Evolutionary conservation across 2,329 filamentous ascomycete species (phyloP).

Genomic region (Ceratocystis eucalypticola): DNA sequence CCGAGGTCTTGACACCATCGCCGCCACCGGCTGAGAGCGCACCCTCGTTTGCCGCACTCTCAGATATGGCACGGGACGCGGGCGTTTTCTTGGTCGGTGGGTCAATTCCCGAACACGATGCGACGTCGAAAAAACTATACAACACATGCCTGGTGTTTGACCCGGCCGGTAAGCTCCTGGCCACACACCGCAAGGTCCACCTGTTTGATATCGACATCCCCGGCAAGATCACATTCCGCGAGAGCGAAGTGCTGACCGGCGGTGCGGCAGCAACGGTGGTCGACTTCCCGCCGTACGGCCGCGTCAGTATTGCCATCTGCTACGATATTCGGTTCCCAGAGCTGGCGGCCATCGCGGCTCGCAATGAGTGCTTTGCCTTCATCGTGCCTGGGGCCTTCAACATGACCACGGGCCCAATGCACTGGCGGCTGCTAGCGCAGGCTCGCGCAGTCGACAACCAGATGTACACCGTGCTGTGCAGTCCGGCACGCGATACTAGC

Average conservation of each 20-base stretch:
- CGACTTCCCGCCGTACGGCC: constrained; percentile 77
- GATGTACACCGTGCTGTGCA: constrained; percentile 84
- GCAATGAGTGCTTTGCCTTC: constrained; percentile 74
- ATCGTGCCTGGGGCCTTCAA: constrained; percentile 98
- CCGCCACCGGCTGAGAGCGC: constrained; percentile 54
- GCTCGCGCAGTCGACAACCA: constrained; percentile 88
- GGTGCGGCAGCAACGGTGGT: constrained; percentile 77
- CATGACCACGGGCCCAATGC: constrained; percentile 76
- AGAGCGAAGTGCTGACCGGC: constrained; percentile 76
- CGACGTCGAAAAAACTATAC: constrained; percentile 51
- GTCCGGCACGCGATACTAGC: constrained; percentile 65
- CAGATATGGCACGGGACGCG: constrained; percentile 64
- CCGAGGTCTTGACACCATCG: constrained; percentile 67
- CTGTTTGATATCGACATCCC: constrained; percentile 97
- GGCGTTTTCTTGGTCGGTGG: constrained; percentile 75
- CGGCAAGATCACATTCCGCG: constrained; percentile 80
- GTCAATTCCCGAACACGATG: constrained; percentile 73
- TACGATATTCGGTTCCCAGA: constrained; percentile 97
- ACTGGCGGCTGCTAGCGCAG: constrained; percentile 75
- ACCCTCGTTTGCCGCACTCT: constrained; percentile 76
- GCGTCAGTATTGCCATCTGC: constrained; percentile 81
- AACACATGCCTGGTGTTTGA: constrained; percentile 82
- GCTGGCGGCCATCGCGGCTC: constrained; percentile 74
- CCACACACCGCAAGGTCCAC: constrained; percentile 83
- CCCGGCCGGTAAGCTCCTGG: constrained; percentile 66